These are phyloP conservation scores for Entomophthora muscae DNA, from an alignment of 371 early-diverging fungal genomes.

Conservation along the genomic window DNA sequence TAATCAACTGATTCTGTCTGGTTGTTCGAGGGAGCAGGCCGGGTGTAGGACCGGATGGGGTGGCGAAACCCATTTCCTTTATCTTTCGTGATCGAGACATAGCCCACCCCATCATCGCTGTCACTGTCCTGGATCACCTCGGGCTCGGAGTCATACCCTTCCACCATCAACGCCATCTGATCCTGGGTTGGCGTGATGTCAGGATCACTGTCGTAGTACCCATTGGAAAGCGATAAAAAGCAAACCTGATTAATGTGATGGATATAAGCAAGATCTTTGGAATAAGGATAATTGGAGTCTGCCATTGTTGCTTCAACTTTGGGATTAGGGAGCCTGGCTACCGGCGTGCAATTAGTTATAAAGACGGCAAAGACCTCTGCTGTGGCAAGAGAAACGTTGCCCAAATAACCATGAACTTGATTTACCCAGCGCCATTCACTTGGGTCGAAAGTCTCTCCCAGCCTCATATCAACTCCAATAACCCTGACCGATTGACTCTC, in stretches of 20 bases:
- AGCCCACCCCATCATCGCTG: background rate
- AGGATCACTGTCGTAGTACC: conserved; percentile 30
- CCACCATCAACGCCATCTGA: conserved; percentile 15
- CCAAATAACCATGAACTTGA: background rate
- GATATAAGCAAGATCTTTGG: conserved; percentile 12
- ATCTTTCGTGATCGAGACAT: background rate
- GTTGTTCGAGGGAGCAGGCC: background rate
- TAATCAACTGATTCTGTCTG: background rate
- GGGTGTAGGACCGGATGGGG: background rate
- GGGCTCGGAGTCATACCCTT: conserved; percentile 3
- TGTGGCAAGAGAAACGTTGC: background rate
- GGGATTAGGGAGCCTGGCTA: background rate
- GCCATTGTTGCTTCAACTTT: background rate
- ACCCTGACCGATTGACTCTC: background rate
- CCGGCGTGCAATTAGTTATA: background rate
- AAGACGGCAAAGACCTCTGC: background rate
- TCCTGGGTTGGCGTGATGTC: conserved; percentile 18
- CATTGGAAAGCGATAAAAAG: conserved; percentile 40
- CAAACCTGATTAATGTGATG: conserved; percentile 34
- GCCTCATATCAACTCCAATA: background rate
- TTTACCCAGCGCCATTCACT: background rate
- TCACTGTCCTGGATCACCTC: conserved; percentile 13
- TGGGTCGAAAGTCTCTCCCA: background rate
- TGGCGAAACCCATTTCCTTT: background rate
- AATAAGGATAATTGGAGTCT: background rate